Evolutionary conservation across 2,329 filamentous ascomycete genomes (phyloP), one percentile per base, ranked within the genome.

Genomic region (Monosporascus cannonballus): DNA sequence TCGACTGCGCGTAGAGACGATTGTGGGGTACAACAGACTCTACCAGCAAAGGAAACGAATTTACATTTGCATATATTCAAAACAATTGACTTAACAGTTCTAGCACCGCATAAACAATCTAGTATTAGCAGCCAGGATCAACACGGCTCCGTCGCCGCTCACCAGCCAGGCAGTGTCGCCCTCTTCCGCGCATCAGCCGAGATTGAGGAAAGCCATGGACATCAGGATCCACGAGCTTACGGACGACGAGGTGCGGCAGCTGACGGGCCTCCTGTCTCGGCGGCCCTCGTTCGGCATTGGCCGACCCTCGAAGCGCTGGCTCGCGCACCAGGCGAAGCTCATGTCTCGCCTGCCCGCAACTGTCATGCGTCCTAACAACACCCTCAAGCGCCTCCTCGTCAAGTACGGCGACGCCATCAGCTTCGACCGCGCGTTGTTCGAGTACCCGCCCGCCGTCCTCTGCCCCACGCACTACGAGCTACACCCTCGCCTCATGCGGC

Each of bases 401-500:
- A 65, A 61, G 41, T 51, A 73, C 15, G 59, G 56, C n/a, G 65
- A 69, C 50, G 53, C 59, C 18, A 53, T 65, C 47, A 56, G 57
- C 36, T 53, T 65, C 48, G 56, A 57, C 36, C 54, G 67, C 2
- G 52, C 55, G 4, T 51, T 64, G 7, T 56, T 65, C 6, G 60
- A 66, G 24, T 27, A 27, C 49, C 60, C 64, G 17, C 58, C 56
- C 11, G 71, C 73, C 14, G 60, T 67, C 7, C 64, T 80, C 4
- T 80, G 77, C 56, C 15, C 50, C 6, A 60, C 60, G 4, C 77
- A 80, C 58, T 58, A 66, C 24, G 50, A 37, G 0, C 68, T 80
- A 4, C 68, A 78, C 41, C 67, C 74, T 0, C 69, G 66, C 39
- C 56, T 78, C 11, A 71, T 80, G 17, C 72, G 71, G 44, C 67